Evolutionary conservation across 148 eudicot genomes (phyloP).

Genomic region (Vaccinium macrocarpon): DNA sequence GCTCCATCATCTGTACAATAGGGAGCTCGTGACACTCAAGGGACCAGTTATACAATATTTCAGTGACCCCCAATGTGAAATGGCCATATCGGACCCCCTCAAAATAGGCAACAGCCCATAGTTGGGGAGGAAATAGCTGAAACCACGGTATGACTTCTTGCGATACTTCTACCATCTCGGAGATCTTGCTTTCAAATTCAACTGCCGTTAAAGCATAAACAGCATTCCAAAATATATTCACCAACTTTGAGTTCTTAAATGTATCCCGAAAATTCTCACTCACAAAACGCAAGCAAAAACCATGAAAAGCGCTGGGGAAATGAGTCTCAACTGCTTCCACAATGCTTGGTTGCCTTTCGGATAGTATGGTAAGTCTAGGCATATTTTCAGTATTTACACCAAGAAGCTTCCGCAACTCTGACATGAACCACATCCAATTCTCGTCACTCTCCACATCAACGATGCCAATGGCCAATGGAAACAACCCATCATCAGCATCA

Average conservation of each 20-base stretch:
- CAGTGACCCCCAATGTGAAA: slow-evolving; percentile 74
- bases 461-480: slow-evolving; percentile 82
- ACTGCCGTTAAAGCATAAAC: slow-evolving; percentile 82
- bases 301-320: slow-evolving; percentile 85
- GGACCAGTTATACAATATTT: slow-evolving; percentile 82
- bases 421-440: slow-evolving; percentile 99
- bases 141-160: slow-evolving; percentile 76
- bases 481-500: slow-evolving; percentile 83
- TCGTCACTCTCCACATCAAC: slow-evolving; percentile 90
- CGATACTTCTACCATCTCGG: slow-evolving; percentile 85
- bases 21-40: slow-evolving; percentile 95
- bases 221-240: slow-evolving; percentile 96
- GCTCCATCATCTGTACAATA: slow-evolving; percentile 91
- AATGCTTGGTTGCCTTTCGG: slow-evolving; percentile 79
- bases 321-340: slow-evolving; percentile 89
- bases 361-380: slow-evolving; percentile 91
- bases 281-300: slow-evolving; percentile 76
- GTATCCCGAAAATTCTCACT: slow-evolving; percentile 96
- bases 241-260: slow-evolving; percentile 82
- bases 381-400: slow-evolving; percentile 87
- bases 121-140: slow-evolving; percentile 70
- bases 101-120: slow-evolving; percentile 95
- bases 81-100: slow-evolving; percentile 96
- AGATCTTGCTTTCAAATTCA: slow-evolving; percentile 74
- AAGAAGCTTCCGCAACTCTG: slow-evolving; percentile 88